Evolutionary conservation across 2,329 filamentous ascomycete species (phyloP).

Genomic region (Tricladium varicosporioides): DNA sequence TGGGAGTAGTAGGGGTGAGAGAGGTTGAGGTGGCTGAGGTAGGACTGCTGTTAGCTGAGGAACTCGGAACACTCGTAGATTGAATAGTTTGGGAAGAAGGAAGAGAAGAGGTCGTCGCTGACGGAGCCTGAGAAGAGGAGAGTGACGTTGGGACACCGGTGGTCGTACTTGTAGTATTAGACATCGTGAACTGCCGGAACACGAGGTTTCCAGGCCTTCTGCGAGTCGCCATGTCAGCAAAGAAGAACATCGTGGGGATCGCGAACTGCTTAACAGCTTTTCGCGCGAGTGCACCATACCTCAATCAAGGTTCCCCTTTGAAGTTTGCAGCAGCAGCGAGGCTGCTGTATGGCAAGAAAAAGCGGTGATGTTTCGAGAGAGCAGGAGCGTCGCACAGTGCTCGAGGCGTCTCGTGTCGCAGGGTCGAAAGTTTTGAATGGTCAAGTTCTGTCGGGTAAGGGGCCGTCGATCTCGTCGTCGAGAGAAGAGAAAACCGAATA

Average conservation of each 20-base stretch:
- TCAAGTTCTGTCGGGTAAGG: no score
- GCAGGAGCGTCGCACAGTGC: not conserved
- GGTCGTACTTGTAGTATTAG: slow-evolving; percentile 30
- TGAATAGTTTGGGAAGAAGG: slow-evolving; percentile 6
- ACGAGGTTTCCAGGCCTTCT: slow-evolving; percentile 23
- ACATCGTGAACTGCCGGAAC: slow-evolving; percentile 17
- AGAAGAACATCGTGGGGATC: slow-evolving; percentile 13
- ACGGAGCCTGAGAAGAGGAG: slow-evolving; percentile 13
- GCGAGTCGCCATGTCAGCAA: slow-evolving; percentile 24
- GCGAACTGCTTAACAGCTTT: not conserved
- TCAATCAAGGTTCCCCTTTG: not conserved
- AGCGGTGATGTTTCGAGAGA: not conserved
- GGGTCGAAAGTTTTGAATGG: no score
- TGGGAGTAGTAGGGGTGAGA: slow-evolving; percentile 12
- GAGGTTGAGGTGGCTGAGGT: slow-evolving; percentile 17
- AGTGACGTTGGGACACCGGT: slow-evolving; percentile 13
- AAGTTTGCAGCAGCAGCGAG: not conserved
- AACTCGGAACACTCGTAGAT: slow-evolving; percentile 20
- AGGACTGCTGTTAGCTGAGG: slow-evolving; percentile 30
- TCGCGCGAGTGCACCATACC: not conserved
- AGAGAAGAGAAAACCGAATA: slow-evolving; percentile 7
- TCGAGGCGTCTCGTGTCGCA: not conserved
- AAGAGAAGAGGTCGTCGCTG: slow-evolving; percentile 16
- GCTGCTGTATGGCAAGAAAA: slow-evolving; percentile 3
- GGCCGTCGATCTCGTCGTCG: not conserved